Evolutionary conservation across 2,329 filamentous ascomycete genomes (phyloP), one percentile per base, ranked within the genome.

Genomic region (Fusarium equiseti): DNA sequence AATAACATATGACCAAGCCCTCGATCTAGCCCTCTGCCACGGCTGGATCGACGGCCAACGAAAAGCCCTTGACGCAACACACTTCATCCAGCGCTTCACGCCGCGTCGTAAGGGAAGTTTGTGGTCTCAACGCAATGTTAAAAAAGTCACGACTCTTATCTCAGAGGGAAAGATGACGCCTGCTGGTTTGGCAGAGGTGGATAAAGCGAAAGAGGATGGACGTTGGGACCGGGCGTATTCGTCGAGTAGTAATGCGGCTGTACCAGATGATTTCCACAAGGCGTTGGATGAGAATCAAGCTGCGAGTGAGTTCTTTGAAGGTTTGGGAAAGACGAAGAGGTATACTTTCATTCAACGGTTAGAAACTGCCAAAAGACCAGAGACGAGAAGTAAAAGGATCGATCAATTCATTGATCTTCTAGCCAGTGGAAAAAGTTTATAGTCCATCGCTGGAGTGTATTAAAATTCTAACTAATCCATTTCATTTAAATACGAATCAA

Each of bases 31-130:
- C 2, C 81, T 90, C 9, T 90, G 88, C 75, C 86, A 85, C 72
- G 88, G 89, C 44, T 90, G 88, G 88, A 90, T 90, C 60, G 88
- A 90, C 74, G 87, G 88, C 1, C 87, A 88, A 72, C 82, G 82
- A 4, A 79, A 79, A 20, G 61, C 78, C 5, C 75, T 81, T 49
- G 84, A 89, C 67, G 81, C 81, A 1, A 71, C 77, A 5, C 83
- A 82, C 70, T 89, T 86, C 75, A 74, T 86, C 2, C 86, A 88
- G 70, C 83, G 87, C 11, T 90, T 88, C 79, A 89, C 88, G 2
- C 88, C 88, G 3, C 86, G 88, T 7, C 83, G 85, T 5, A 75
- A 81, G 31, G 83, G 82, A 35, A 89, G 87, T 71, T 74, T 86
- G 9, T 90, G 88, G 88, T 90, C 88, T 4, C 82, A 84, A 63